A percentile compares a stretch with the other conserved stretches of the same genome.
Evolutionary conservation across 768 basidiomycete species (phyloP).

Genomic region (Lentinula raphanica): DNA sequence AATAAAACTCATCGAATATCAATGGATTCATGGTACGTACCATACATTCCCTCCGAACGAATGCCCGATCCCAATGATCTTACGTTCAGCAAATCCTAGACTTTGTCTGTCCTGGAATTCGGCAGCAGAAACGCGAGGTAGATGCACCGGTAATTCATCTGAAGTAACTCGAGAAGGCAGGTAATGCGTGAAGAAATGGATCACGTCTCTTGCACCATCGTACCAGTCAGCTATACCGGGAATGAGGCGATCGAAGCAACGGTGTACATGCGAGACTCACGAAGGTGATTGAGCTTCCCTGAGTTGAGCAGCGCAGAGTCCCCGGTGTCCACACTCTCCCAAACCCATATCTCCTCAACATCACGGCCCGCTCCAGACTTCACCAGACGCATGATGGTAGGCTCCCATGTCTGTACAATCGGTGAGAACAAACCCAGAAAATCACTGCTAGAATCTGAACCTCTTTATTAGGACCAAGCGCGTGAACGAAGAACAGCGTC

Average conservation of each 20-base stretch:
- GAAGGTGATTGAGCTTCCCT: constrained; percentile 47
- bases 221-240: constrained; percentile 57
- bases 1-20: background rate
- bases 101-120: constrained; percentile 37
- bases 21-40: constrained; percentile 38
- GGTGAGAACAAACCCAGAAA: background rate
- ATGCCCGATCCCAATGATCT: constrained; percentile 69
- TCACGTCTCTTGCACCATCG: constrained; percentile 72
- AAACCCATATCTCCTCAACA: constrained; percentile 72
- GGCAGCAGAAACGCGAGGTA: constrained; percentile 39
- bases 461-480: constrained; percentile 88
- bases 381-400: constrained; percentile 53
- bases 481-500: constrained; percentile 75
- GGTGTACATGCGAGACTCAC: constrained; percentile 32
- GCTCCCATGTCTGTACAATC: constrained; percentile 73
- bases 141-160: constrained; percentile 44
- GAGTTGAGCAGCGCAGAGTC: constrained; percentile 73
- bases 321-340: constrained; percentile 83
- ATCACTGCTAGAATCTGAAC: constrained; percentile 30
- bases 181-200: constrained; percentile 68
- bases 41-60: constrained; percentile 80
- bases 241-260: background rate
- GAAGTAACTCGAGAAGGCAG: constrained; percentile 40
- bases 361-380: constrained; percentile 24
- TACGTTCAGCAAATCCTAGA: constrained; percentile 49